A percentile compares a stretch with the other conserved stretches of the same genome.
Conservation (phyloP, 345 rosid species). For the Chamaenerion angustifolium region DNA sequence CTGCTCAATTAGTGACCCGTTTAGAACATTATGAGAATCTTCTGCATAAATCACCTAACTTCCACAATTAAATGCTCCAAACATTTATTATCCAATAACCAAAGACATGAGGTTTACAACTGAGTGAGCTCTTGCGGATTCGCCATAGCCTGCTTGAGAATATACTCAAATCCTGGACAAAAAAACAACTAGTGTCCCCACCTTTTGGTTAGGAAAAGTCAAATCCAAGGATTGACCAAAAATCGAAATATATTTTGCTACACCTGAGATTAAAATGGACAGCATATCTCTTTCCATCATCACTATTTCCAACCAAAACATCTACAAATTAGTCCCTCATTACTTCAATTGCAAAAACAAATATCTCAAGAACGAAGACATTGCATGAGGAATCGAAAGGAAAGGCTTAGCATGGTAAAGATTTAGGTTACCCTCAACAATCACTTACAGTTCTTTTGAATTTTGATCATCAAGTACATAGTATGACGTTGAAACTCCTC, state of each 20-base stretch:
- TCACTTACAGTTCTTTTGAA: constrained; percentile 15
- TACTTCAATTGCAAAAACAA: constrained; percentile 74
- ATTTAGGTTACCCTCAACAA: constrained; percentile 18
- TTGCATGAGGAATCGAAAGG: constrained; percentile 22
- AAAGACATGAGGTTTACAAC: too few relatives aligned
- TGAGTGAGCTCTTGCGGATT: constrained; percentile 80
- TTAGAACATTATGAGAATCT: constrained; percentile 9
- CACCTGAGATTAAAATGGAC: constrained; percentile 43
- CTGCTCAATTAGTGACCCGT: too few relatives aligned
- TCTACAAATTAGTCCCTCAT: constrained; percentile 32
- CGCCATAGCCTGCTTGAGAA: constrained; percentile 73
- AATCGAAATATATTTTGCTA: constrained; percentile 55
- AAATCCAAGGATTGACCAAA: constrained; percentile 51
- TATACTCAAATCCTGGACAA: constrained; percentile 58
- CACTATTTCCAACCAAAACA: constrained; percentile 23
- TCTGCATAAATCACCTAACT: constrained; percentile 9
- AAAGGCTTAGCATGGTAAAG: constrained; percentile 23
- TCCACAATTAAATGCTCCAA: too few relatives aligned
- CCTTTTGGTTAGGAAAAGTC: constrained; percentile 38
- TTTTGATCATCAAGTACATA: constrained; percentile 10
- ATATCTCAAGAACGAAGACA: constrained; percentile 52
- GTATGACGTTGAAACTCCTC: constrained; percentile 29
- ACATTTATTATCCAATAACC: too few relatives aligned
- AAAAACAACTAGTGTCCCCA: constrained; percentile 21
- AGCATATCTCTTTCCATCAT: constrained; percentile 31